A percentile compares a stretch with the other conserved stretches of the same genome.
Conservation (phyloP, 2,329 filamentous ascomycete species). For the Cladophialophora yegresii region DNA sequence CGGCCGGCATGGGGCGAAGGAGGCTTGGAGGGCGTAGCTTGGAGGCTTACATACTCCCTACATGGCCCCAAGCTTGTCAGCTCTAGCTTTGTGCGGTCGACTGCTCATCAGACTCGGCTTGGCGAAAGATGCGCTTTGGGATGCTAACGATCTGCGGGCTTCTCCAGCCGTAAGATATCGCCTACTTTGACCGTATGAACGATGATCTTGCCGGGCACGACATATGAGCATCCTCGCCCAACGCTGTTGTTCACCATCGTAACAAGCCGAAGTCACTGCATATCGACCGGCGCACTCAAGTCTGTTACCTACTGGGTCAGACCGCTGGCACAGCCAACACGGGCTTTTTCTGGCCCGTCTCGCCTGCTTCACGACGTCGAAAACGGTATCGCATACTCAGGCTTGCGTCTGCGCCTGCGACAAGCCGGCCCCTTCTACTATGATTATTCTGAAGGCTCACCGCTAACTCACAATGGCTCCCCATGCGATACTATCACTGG, state of each 20-base stretch:
- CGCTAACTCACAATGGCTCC: slow-evolving; percentile 10
- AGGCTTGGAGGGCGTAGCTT: slow-evolving; percentile 6
- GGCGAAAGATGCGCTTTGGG: not conserved
- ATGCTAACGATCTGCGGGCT: slow-evolving; percentile 2
- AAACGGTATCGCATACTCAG: not conserved
- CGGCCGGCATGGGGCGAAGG: not conserved
- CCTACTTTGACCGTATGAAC: not conserved
- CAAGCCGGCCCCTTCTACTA: slow-evolving; percentile 13
- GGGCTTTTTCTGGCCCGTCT: slow-evolving; percentile 8
- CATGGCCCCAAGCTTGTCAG: slow-evolving; percentile 16
- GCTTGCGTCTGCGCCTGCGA: slow-evolving; percentile 5
- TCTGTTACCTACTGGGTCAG: not conserved
- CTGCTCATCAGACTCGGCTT: not conserved
- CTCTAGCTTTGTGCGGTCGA: slow-evolving; percentile 10
- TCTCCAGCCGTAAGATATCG: slow-evolving; percentile 1
- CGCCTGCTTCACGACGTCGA: not conserved
- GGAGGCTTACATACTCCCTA: not conserved
- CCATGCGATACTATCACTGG: slow-evolving; percentile 7
- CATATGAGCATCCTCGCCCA: not conserved
- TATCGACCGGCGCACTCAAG: not conserved
- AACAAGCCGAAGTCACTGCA: not conserved
- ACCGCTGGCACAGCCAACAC: slow-evolving; percentile 7
- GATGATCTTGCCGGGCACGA: not conserved
- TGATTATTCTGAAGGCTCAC: slow-evolving; percentile 19
- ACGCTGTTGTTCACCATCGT: not conserved